Evolutionary conservation across 1,284 basidiomycete genomes (phyloP), one percentile per base, ranked within the genome.

Genomic region (Ceratobasidium sp.): DNA sequence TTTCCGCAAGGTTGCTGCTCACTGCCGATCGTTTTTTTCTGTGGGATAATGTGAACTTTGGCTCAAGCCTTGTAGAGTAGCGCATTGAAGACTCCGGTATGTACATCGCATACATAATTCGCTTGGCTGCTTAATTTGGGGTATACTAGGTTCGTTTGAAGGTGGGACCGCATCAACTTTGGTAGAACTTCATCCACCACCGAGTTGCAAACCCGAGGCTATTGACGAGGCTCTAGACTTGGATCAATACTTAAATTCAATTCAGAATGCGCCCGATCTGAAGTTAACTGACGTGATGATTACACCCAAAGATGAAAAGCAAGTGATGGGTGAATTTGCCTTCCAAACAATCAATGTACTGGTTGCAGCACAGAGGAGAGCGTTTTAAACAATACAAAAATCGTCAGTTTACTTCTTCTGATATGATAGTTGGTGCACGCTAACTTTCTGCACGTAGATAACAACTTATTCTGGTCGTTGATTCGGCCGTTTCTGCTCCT

Each of bases 111-210:
- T 51, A 51, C n/a, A 51, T 8, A 15, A 11, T n/a, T 34, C 3
- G 13, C 13, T 59, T 34, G 32, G 29, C 15, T n/a, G 29, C 29
- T 59, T 22, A n/a, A 2, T 34, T 59, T 17, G 8, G 15, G 6
- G 11, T 11, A 5, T 17, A 34, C 15, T 25, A 59, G 57, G 57
- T 7, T 32, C 57, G 2, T 34, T 59, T 59, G 57, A 59, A n/a
- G 34, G 57, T n/a, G 57, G 57, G 1, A 59, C 29, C 5, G 57
- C 29, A 3, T 32, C 57, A 7, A 59, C 57, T 15, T 34, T 59
- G 17, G 29, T 59, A 59, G 57, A 59, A 13, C 57, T 59, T 34
- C 57, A 59, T n/a, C 57, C 57, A 11, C 57, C 57, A 11, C 37
- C 57, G 4, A 29, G 13, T 17, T 59, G 57, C 19, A 29, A 13